Evolutionary conservation across 257 asterid genomes (phyloP), one percentile per base, ranked within the genome.

Genomic region (Thymus mandschuricus): DNA sequence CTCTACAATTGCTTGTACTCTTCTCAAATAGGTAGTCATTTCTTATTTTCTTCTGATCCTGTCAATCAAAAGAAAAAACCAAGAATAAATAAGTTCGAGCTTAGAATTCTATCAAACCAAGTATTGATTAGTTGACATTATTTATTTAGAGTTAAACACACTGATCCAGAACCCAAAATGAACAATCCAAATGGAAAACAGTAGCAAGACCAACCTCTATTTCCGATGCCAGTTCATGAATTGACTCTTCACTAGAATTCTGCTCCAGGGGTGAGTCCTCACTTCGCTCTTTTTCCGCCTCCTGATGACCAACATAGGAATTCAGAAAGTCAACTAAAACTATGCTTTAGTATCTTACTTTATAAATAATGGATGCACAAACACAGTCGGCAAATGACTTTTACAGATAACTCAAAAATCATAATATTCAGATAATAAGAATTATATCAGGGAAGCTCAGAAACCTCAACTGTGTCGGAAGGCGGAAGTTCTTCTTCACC

Each of bases 141-240:
- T 40, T 68, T 59, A 48, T 63, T 64, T 31, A 27, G 13, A 57
- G 51, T 46, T 28, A 10, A 60, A 49, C 11, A 44, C 43, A 62
- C 68, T 43, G 60, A 61, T 57, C 31, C 13, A 29, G 34, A 35
- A 57, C 55, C 33, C 34, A 46, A 48, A 51, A 59, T 50, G 50
- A 41, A 35, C 46, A 72, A 61, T 46, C 40, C 12, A 69, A 68
- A 70, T 15, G 21, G 33, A 51, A 71, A 45, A 31, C 12, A 59
- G 41, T 52, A 50, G 65, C 31, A 50, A 66, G 65, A 83, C 66
- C 75, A 73, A 90, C 98, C 96, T 87, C 87, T 40, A 43, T 40
- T 51, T 74, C 75, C 67, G 79, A 27, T 58, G 76, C 51, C 54
- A 71, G 69, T 67, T 77, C 90, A 54, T 67, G 74, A 71, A 66